Conservation (phyloP, 441 rosid genomes). For the Euphorbia schlechtendalii region DNA sequence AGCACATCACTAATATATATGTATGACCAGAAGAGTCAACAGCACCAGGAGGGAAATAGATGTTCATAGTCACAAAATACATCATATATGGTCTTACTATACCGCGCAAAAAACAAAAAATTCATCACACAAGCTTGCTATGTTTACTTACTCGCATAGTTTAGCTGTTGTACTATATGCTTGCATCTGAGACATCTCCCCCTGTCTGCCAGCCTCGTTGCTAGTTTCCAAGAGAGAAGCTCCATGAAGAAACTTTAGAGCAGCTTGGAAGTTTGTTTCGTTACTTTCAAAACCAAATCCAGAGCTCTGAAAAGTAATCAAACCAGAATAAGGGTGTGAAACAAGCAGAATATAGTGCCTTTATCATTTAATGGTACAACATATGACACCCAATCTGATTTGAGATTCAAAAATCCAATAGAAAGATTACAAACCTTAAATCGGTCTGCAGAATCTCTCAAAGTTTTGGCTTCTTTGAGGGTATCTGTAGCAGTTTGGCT, state of each 20-base stretch:
- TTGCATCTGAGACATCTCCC: conserved; percentile 51
- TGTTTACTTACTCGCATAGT: conserved; percentile 61
- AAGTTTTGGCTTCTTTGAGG: conserved; percentile 52
- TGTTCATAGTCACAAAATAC: no score
- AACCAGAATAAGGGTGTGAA: conserved; percentile 22
- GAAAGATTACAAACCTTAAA: conserved; percentile 42
- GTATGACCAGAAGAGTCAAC: neutral
- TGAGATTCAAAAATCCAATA: conserved; percentile 6
- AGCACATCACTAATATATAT: neutral
- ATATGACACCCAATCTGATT: neutral
- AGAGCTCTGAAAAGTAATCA: conserved; percentile 33
- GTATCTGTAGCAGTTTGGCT: conserved; percentile 31
- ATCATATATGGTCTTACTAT: no score
- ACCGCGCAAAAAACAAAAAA: no score
- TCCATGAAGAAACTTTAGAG: conserved; percentile 59
- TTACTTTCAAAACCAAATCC: conserved; percentile 53
- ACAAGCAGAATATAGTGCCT: conserved; percentile 8
- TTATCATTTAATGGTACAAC: conserved; percentile 4
- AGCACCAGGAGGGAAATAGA: neutral
- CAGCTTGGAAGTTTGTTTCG: conserved; percentile 56
- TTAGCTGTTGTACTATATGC: conserved; percentile 45
- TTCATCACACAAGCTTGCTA: neutral
- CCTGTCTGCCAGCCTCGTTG: conserved; percentile 38
- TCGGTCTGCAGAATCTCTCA: conserved; percentile 45
- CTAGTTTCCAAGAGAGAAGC: conserved; percentile 57